Evolutionary conservation across 179 eudicot genomes (phyloP), one percentile per base, ranked within the genome.

Genomic region (Gypsophila paniculata): DNA sequence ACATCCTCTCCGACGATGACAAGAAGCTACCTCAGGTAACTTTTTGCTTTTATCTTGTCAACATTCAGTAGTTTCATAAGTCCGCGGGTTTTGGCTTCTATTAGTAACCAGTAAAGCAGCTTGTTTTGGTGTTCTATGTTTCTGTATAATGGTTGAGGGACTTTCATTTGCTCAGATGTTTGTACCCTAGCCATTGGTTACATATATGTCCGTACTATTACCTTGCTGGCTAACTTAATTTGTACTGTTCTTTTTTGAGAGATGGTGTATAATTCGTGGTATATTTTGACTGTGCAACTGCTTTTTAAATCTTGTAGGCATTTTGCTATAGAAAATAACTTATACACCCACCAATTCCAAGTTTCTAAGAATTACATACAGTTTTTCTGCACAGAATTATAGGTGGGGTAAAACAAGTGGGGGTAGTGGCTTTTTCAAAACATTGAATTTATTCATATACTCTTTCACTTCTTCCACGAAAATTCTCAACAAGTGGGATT

Each of bases 1-100:
- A 89, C 80, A 89, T 91, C 89, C 85, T 94, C 54, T 91, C 99
- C 23, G 97, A 94, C 83, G 99, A 94, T 78, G 99, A 94, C 78
- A 89, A 90, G 79, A 94, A 88, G 84, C 83, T 94, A 69, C 99
- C 99, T 46, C 99, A 91, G 99, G 99, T 86, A 75, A 23, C 1
- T 34, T 51, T 63, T 49, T 57, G 68, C 46, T 53, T 65, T 51
- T 36, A 14, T 23, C 42, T 44, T 66, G 61, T 42, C 25, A 60
- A 72, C 57, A 58, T 21, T 66, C 48, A 63, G 72, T 64, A 64
- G 42, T 65, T n/a, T n/a, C 44, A 53, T 44, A 18, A 14, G 36
- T 2, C 10, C 9, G 21, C 38, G 68, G 49, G n/a, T 8, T 63
- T 36, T 22, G 7, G n/a, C 46, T 15, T 54, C 18, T 21, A 36